These are phyloP conservation scores for Fusarium solani-melongenae DNA, from an alignment of 2,329 filamentous ascomycete species.

Conservation along the genomic window DNA sequence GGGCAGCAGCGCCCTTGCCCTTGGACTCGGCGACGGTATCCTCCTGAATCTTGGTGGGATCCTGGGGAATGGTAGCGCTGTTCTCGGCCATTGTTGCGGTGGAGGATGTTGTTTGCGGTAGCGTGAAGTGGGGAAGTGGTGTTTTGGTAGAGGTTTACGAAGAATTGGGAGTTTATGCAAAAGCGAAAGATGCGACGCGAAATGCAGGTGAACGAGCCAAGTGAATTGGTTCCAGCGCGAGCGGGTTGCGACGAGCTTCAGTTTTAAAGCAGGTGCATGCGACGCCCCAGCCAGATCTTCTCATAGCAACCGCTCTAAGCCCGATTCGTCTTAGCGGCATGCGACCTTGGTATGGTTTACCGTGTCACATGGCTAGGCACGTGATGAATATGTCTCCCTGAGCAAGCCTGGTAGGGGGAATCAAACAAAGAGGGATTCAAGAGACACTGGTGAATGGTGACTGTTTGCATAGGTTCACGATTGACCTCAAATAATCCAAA, in stretches of 20 bases:
- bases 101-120: background rate
- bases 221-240: slow-evolving; percentile 29
- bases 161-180: slow-evolving; percentile 29
- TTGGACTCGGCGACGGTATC: slow-evolving; percentile 68
- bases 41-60: slow-evolving; percentile 52
- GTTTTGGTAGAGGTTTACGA: slow-evolving; percentile 17
- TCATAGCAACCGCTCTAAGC: slow-evolving; percentile 49
- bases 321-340: slow-evolving; percentile 22
- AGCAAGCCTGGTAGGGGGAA: too few species aligned
- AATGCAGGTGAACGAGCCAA: slow-evolving; percentile 44
- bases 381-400: too few species aligned
- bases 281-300: slow-evolving; percentile 36
- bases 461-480: too few species aligned
- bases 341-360: background rate
- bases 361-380: slow-evolving; percentile 32
- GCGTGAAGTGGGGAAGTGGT: slow-evolving; percentile 6
- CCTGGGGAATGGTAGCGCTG: slow-evolving; percentile 59
- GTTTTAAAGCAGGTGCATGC: slow-evolving; percentile 43
- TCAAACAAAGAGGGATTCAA: too few species aligned
- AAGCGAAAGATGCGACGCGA: slow-evolving; percentile 39
- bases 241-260: slow-evolving; percentile 37
- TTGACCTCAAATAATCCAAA: too few species aligned
- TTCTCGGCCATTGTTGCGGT: slow-evolving; percentile 60
- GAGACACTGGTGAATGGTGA: too few species aligned
- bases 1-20: slow-evolving; percentile 85